Base-by-base conservation (phyloP, 768 basidiomycete genomes). In the Suillus lakei region DNA sequence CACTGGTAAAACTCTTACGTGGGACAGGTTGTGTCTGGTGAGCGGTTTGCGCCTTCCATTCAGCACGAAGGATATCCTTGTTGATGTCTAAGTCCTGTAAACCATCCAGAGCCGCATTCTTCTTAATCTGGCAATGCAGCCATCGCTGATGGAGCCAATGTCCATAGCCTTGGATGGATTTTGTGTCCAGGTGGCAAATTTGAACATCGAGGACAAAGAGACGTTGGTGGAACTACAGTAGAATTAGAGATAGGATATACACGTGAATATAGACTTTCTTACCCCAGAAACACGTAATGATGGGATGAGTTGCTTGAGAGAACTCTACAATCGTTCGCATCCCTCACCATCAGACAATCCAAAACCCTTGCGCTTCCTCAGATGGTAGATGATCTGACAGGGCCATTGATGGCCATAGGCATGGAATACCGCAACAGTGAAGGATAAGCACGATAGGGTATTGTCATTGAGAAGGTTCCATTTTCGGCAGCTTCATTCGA, bases 261-360 rank as follows among this genome's bases (percentile, higher is more conserved):
- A 26, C 5, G 7, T 50, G 26, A 50, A 50, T 50, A 1, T 50
- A 50, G 3, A 50, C 72, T 60, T 59, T 16, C 44, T 44, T 15
- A 74, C 74, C 38, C 71, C 68, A 50, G 69, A 71, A 2, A 66
- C 43, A 1, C 63, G 39, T 8, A 72, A 64, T 3, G 62, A 44
- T 2, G 70, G 62, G 28, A 77, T 72, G 1, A 76, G 66, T n/a
- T 64, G 65, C 9, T 70, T 60, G 1, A 76, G 51, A 0, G 69
- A 65, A 4, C 69, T 71, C 74, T 75, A 81, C 79, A 83, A 0
- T 74, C 74, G 54, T 60, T 82, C 79, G 1, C 74, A 68, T 1
- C 77, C 78, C 62, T 82, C 79, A 9, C 77, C 75, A 64, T 82
- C 78, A 0, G 75, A 72, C 4, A 80, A 55, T 0, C 80, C 79